A percentile compares a stretch with the other conserved stretches of the same genome.
These are phyloP conservation scores for Trichophyton mentagrophytes DNA, from an alignment of 2,329 filamentous ascomycete genomes.

Conservation along the genomic window DNA sequence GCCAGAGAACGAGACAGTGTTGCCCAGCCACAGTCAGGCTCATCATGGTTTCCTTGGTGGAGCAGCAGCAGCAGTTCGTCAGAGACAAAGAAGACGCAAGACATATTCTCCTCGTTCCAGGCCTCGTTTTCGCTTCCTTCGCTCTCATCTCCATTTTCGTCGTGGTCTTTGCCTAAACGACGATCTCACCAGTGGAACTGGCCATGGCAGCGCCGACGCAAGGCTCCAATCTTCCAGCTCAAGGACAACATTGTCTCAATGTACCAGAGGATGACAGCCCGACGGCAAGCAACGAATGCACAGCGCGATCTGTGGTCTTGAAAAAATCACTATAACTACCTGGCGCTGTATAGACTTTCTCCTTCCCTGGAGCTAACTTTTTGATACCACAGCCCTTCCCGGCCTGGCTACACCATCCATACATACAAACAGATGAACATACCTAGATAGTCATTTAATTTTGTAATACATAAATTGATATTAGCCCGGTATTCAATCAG, in stretches of 20 bases:
- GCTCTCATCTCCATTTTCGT: slow-evolving; percentile 1
- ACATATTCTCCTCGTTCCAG: neutral
- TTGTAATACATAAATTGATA: neutral
- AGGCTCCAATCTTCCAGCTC: slow-evolving; percentile 2
- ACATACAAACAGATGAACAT: no score
- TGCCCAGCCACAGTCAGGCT: neutral
- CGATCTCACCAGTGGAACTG: slow-evolving; percentile 6
- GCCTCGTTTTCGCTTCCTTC: neutral
- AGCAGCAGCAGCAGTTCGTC: neutral
- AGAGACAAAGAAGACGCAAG: neutral
- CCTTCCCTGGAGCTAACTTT: neutral
- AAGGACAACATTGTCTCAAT: slow-evolving; percentile 2
- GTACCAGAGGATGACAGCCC: slow-evolving; percentile 4
- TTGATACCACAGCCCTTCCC: neutral
- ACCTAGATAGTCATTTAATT: neutral
- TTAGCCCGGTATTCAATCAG: neutral
- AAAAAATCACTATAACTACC: neutral
- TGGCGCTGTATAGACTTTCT: neutral
- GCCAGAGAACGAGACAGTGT: slow-evolving; percentile 13
- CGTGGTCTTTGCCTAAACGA: slow-evolving; percentile 1
- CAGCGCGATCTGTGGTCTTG: slow-evolving; percentile 9
- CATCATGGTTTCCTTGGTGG: neutral
- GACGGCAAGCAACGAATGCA: neutral
- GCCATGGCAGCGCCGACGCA: slow-evolving; percentile 9
- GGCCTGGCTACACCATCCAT: no score